phyloP scores from a whole-genome alignment of 306 rosid genomes.

The Ziziphus jujuba region DNA sequence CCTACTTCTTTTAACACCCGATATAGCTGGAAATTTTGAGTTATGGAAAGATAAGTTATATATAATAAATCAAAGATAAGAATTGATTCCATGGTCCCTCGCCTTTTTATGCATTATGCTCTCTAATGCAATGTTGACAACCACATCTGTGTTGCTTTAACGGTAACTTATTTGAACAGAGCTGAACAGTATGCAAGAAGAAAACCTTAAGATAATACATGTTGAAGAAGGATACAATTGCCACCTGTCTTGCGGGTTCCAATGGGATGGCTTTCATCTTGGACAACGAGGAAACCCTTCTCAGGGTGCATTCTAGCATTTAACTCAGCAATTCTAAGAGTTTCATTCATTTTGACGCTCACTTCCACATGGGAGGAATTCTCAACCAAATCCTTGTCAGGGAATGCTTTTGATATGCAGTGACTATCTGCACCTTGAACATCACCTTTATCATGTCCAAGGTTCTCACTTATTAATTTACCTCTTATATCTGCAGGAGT shows the following conservation, averaged over 20 bases:
- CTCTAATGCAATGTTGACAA: background rate
- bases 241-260: conserved; percentile 37
- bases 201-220: conserved; percentile 14
- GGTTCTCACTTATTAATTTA: conserved; percentile 20
- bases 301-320: conserved; percentile 28
- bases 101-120: conserved; percentile 2
- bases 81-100: background rate
- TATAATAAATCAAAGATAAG: conserved; percentile 2
- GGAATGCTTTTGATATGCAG: background rate
- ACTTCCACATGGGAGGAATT: conserved; percentile 30
- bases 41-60: conserved; percentile 41
- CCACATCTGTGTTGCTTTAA: conserved; percentile 4
- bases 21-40: conserved; percentile 38
- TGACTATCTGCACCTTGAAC: conserved; percentile 1
- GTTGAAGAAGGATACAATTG: conserved; percentile 49
- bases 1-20: conserved; percentile 76
- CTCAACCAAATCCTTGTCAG: conserved; percentile 24
- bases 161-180: conserved; percentile 1
- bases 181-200: conserved; percentile 2
- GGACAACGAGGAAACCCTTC: conserved; percentile 34
- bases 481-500: conserved; percentile 27
- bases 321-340: conserved; percentile 31
- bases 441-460: conserved; percentile 9
- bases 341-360: conserved; percentile 36
- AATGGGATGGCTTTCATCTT: conserved; percentile 21